These are phyloP conservation scores for Ascodesmis nigricans DNA, from an alignment of 495 filamentous ascomycete genomes.

Conservation along the genomic window DNA sequence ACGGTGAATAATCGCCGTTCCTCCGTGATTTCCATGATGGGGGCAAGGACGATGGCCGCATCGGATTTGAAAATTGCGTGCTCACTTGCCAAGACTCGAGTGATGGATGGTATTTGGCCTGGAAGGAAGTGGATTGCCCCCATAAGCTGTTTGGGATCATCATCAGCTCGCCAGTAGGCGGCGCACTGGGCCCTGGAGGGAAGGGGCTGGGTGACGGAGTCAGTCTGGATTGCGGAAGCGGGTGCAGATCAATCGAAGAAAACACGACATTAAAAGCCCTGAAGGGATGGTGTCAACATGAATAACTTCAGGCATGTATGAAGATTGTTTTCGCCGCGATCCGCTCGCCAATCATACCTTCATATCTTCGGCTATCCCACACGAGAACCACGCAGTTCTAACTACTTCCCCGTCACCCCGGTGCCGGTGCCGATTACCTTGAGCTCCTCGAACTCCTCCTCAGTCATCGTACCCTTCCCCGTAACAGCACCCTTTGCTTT, in stretches of 20 bases:
- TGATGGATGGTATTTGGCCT: no score
- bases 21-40: slow-evolving; percentile 9
- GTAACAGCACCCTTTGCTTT: slow-evolving; percentile 14
- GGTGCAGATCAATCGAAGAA: slow-evolving; percentile 12
- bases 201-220: no score
- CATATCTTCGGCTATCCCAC: slow-evolving; percentile 8
- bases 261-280: neutral
- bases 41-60: slow-evolving; percentile 19
- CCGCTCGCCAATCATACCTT: slow-evolving; percentile 4
- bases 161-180: no score
- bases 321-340: neutral
- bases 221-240: no score
- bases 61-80: slow-evolving; percentile 17
- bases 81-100: no score
- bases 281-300: slow-evolving; percentile 8
- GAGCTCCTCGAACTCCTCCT: slow-evolving; percentile 9
- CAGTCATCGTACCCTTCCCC: slow-evolving; percentile 7
- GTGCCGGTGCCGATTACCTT: slow-evolving; percentile 12
- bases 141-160: no score
- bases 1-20: no score
- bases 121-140: no score
- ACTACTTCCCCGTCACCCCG: slow-evolving; percentile 5
- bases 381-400: slow-evolving; percentile 5
- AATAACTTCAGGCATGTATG: slow-evolving; percentile 2
- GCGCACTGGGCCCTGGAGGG: no score